A percentile compares a stretch with the other conserved stretches of the same genome.
Conservation (phyloP, 805 yeast genomes). For the Candida gorgasii region DNA sequence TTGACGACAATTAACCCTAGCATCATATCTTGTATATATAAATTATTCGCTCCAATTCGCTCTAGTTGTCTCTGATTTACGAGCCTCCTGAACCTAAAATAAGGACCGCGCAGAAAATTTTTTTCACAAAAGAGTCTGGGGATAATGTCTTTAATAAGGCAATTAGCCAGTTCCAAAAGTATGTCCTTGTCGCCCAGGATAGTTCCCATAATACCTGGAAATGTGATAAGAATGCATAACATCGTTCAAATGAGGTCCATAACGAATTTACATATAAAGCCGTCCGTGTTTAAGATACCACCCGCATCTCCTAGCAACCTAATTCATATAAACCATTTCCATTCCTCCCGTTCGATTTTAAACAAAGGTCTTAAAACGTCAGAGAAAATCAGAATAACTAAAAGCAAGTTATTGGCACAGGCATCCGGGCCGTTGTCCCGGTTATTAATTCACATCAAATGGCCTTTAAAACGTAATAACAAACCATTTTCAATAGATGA, state of each 20-base stretch:
- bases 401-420: conserved; percentile 28
- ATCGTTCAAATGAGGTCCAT: too few species aligned
- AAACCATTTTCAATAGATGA: conserved; percentile 53
- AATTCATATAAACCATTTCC: too few species aligned
- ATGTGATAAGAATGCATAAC: too few species aligned
- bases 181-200: too few species aligned
- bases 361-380: background rate
- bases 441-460: conserved; percentile 41
- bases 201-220: too few species aligned
- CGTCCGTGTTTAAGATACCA: background rate
- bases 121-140: conserved; percentile 2
- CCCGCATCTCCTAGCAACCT: conserved; percentile 1
- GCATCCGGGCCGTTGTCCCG: conserved; percentile 33
- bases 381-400: conserved; percentile 17
- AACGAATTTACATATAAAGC: background rate
- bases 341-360: background rate
- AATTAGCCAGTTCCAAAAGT: background rate
- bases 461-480: conserved; percentile 50
- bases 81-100: background rate
- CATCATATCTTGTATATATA: too few species aligned
- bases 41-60: too few species aligned
- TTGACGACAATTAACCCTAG: too few species aligned
- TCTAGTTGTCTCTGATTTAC: too few species aligned
- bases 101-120: conserved; percentile 3
- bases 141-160: conserved; percentile 6